phyloP scores from a whole-genome alignment of 139 green algal species.

The Coelastrella sp. region DNA sequence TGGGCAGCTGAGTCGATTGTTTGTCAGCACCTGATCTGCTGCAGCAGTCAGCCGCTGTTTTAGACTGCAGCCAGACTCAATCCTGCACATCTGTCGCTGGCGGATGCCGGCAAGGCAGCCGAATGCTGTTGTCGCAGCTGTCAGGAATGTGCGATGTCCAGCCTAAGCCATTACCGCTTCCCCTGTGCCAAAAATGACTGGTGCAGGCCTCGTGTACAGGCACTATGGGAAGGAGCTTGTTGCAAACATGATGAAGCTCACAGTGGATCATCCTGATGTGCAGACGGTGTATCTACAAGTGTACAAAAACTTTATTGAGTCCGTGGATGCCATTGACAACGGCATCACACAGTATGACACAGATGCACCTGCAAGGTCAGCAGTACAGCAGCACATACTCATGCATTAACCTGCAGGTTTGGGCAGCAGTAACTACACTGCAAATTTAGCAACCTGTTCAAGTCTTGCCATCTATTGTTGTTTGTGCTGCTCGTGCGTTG shows the following conservation, averaged over 20 bases:
- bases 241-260: slow-evolving; percentile 59
- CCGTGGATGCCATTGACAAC: slow-evolving; percentile 97
- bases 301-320: slow-evolving; percentile 98
- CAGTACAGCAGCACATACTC: not conserved
- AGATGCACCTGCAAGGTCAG: slow-evolving; percentile 35
- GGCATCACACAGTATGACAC: slow-evolving; percentile 85
- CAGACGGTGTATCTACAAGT: slow-evolving; percentile 85
- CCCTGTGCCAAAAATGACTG: no score
- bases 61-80: not conserved
- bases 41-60: not conserved
- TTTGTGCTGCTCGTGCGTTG: not conserved
- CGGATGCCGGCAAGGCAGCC: no score
- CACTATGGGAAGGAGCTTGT: slow-evolving; percentile 88
- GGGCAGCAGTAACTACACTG: no score
- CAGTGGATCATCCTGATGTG: slow-evolving; percentile 71
- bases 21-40: no score
- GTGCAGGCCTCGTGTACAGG: slow-evolving; percentile 74
- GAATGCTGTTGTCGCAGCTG: no score
- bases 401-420: not conserved
- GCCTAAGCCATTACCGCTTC: no score
- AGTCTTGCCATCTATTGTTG: no score
- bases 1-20: not conserved
- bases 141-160: no score
- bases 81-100: no score
- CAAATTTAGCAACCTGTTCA: no score